These are phyloP conservation scores for Wakefieldia striispora DNA, from an alignment of 768 basidiomycete genomes.

Conservation along the genomic window DNA sequence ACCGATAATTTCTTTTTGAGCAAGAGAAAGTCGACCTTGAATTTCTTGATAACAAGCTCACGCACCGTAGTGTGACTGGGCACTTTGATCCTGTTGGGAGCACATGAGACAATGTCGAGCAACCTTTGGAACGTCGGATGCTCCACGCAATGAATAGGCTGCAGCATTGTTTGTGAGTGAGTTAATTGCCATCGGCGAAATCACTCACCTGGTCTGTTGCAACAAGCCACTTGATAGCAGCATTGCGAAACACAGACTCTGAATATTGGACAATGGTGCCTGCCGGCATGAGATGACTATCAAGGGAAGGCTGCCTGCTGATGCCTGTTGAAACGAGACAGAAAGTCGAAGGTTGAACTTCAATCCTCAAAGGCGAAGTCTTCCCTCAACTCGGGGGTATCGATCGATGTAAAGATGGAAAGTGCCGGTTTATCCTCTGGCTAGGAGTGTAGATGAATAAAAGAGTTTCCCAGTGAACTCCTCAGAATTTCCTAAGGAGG, in stretches of 20 bases:
- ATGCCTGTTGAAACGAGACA: no score
- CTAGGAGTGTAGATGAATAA: no score
- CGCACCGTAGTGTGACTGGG: background rate
- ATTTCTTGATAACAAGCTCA: conserved; percentile 3
- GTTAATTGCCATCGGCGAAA: background rate
- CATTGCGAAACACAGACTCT: background rate
- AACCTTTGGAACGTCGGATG: background rate
- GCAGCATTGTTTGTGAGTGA: background rate
- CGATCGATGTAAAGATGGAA: no score
- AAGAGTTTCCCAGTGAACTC: no score
- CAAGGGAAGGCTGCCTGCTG: background rate
- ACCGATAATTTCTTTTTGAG: conserved; percentile 1
- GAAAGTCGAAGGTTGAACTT: no score
- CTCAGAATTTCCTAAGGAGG: no score
- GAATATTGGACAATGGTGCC: background rate
- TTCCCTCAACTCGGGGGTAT: no score
- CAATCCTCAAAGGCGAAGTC: no score
- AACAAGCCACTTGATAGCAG: background rate
- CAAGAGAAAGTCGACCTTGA: conserved; percentile 1
- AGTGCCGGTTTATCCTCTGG: no score
- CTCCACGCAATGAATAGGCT: conserved; percentile 4
- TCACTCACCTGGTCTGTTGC: background rate
- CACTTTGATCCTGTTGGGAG: conserved; percentile 3
- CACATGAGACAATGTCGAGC: background rate
- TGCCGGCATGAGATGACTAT: background rate